Evolutionary conservation across 2,329 filamentous ascomycete genomes (phyloP).

Genomic region (Dryadomyces quercivorus): DNA sequence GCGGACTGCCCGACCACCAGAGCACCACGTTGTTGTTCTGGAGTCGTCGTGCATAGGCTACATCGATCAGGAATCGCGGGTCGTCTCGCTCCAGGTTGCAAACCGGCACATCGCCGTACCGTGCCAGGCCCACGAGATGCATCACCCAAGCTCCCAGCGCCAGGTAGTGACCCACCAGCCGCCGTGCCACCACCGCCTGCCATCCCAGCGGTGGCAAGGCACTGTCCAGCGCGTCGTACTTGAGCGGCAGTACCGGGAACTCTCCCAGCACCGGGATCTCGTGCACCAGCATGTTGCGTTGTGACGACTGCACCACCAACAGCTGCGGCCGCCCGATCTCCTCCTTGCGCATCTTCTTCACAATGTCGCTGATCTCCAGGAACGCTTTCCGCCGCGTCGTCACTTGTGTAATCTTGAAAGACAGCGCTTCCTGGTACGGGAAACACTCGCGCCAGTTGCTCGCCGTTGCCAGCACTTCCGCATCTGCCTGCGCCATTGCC

Average conservation of each 20-base stretch:
- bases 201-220: constrained; percentile 84
- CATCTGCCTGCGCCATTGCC: constrained; percentile 30
- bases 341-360: constrained; percentile 85
- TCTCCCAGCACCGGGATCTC: constrained; percentile 76
- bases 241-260: constrained; percentile 68
- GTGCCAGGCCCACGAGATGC: constrained; percentile 74
- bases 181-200: constrained; percentile 79
- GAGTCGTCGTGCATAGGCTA: constrained; percentile 82
- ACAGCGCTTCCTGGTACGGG: constrained; percentile 72
- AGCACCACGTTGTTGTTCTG: constrained; percentile 87
- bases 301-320: constrained; percentile 83
- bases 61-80: constrained; percentile 86
- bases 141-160: constrained; percentile 86
- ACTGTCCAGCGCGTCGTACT: constrained; percentile 72
- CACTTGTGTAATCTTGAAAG: constrained; percentile 78
- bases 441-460: constrained; percentile 72
- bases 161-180: constrained; percentile 80
- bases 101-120: constrained; percentile 87
- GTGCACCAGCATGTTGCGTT: constrained; percentile 66
- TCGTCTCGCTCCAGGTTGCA: constrained; percentile 95
- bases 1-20: constrained; percentile 86
- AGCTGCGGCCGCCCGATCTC: constrained; percentile 65
- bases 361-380: constrained; percentile 72
- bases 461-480: constrained; percentile 53
- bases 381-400: constrained; percentile 83